Base-by-base conservation (phyloP, 176 grass and related monocot species). In the Zoysia pacifica region DNA sequence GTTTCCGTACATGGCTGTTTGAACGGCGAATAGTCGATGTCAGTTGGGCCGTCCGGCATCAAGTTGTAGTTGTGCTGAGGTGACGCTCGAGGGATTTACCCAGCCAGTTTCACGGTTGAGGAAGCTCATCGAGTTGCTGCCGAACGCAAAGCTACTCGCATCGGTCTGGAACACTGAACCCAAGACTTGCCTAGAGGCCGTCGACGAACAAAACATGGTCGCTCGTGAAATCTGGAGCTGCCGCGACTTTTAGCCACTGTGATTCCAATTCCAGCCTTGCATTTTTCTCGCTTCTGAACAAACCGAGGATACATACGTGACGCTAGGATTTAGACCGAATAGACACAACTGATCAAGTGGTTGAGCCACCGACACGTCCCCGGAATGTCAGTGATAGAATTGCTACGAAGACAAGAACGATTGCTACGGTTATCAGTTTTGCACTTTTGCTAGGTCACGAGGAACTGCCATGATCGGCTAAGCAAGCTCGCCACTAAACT, bases 11-110 rank as follows among this genome's bases (percentile, higher is more conserved):
- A 38, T 6, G 8, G 43, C 4, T 67, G 7, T 28, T 13, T 39
- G 72, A 41, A 39, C 9, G 40, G 40, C 41, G 0, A 10, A 58
- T 37, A 18, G 62, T 49, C 44, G 0, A 14, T 16, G 74, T 70
- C 45, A 40, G 74, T 63, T 71, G 54, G 54, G 18, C 5, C 54
- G 74, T 77, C 82, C 18, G 60, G 69, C 15, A 5, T 53, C 47
- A 2, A 39, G 12, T 4, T 40, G 28, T 48, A 37, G 18, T 55
- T 45, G 67, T 20, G 9, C 12, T 11, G 16, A 20, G 46, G 35
- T 35, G n/a, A 35, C 19, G 10, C 6, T 28, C 28, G 28, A 28
- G 28, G 28, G 28, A 28, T 28, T 28, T 28, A 28, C 28, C 0
- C 28, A 28, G 28, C 28, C 28, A 16, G 63, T 16, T 66, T 67